phyloP scores from a whole-genome alignment of 495 filamentous ascomycete species.

The Sabuloglossum arenarium region DNA sequence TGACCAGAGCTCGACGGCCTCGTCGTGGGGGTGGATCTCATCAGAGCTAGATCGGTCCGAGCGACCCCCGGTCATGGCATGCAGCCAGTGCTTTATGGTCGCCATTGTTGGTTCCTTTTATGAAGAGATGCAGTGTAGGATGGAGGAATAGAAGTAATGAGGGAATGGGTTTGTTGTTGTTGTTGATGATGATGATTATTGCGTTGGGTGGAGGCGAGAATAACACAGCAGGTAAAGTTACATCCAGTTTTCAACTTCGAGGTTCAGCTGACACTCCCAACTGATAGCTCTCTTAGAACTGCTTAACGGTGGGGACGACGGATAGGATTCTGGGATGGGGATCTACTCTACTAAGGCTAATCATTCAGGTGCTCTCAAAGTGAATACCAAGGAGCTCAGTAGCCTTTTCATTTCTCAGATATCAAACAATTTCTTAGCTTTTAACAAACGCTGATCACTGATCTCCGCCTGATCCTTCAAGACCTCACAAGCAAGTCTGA shows the following conservation, averaged over 20 bases:
- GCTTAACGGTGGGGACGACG: background rate
- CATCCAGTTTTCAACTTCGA: too few relatives aligned
- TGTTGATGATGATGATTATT: background rate
- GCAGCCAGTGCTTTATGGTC: background rate
- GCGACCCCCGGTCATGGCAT: background rate
- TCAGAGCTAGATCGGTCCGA: background rate
- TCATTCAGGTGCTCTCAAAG: background rate
- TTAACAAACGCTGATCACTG: background rate
- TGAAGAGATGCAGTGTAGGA: background rate
- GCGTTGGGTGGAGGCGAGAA: background rate
- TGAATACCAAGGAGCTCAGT: background rate
- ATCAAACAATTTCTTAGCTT: background rate
- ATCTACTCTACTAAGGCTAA: background rate
- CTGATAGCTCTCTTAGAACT: background rate
- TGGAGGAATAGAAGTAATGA: background rate
- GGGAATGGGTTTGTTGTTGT: background rate
- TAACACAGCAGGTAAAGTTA: background rate
- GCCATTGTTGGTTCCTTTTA: background rate
- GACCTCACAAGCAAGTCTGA: background rate
- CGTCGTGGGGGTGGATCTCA: background rate
- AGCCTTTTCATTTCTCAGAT: background rate
- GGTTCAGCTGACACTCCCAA: too few relatives aligned
- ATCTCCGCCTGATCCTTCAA: background rate
- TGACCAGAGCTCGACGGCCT: background rate
- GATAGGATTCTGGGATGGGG: background rate